Conservation (phyloP, 495 filamentous ascomycete genomes). For the Hypomontagnella monticulosa region DNA sequence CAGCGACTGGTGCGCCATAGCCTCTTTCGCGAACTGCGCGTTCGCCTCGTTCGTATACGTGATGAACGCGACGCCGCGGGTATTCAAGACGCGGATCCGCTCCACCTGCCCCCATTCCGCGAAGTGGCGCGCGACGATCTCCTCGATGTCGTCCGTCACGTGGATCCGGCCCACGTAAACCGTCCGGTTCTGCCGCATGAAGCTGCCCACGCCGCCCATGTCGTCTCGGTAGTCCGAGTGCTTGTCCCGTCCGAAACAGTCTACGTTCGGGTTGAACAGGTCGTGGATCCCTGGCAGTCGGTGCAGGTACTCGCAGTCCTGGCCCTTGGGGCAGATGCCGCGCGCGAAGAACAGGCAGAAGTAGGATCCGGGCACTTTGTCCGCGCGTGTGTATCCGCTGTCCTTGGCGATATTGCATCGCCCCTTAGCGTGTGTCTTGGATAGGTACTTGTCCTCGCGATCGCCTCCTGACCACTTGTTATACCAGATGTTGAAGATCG, state of each 20-base stretch:
- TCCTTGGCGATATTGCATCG: conserved; percentile 86
- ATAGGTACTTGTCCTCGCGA: conserved; percentile 87
- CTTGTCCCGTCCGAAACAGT: conserved; percentile 93
- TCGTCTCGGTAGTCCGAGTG: conserved; percentile 89
- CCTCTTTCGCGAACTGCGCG: conserved; percentile 89
- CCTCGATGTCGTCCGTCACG: conserved; percentile 97
- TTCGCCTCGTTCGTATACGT: conserved; percentile 89
- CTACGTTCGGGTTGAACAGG: conserved; percentile 86
- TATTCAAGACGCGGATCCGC: conserved; percentile 87
- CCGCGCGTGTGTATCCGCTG: conserved; percentile 87
- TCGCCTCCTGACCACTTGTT: conserved; percentile 97
- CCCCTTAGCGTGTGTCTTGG: conserved; percentile 72
- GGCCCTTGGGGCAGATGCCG: conserved; percentile 83
- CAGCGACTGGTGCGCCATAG: conserved; percentile 84
- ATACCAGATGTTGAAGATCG: conserved; percentile 94
- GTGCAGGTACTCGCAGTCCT: conserved; percentile 95
- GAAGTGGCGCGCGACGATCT: conserved; percentile 93
- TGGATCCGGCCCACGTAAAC: conserved; percentile 93
- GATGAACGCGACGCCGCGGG: conserved; percentile 79
- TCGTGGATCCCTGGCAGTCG: conserved; percentile 84
- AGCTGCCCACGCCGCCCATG: conserved; percentile 94
- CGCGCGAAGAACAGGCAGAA: conserved; percentile 93
- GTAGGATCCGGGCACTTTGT: conserved; percentile 76
- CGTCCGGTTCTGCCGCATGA: conserved; percentile 90
- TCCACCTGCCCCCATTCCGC: conserved; percentile 94